Conservation (phyloP, 129 eudicot species). For the Apium graveolens region DNA sequence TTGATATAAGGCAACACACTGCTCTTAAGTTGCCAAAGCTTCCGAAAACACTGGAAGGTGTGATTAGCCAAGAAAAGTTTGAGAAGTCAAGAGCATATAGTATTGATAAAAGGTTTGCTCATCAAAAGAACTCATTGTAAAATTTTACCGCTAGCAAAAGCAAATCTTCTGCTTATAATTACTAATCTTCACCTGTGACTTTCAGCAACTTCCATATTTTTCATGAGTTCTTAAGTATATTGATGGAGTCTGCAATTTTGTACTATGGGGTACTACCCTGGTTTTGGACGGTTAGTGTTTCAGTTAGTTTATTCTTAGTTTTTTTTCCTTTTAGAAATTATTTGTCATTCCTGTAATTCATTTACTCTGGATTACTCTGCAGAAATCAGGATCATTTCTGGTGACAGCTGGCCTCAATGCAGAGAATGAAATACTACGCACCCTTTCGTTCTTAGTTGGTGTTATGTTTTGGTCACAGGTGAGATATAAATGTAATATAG, state of each 20-base stretch:
- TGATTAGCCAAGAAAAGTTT: slow-evolving; percentile 86
- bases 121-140: not conserved
- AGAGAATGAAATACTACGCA: slow-evolving; percentile 79
- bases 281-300: slow-evolving; percentile 81
- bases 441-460: slow-evolving; percentile 89
- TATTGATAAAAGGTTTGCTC: slow-evolving; percentile 76
- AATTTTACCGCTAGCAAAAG: slow-evolving; percentile 2
- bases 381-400: slow-evolving; percentile 72
- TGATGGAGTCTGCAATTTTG: slow-evolving; percentile 47
- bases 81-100: slow-evolving; percentile 94
- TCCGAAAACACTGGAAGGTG: slow-evolving; percentile 78
- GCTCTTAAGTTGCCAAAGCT: slow-evolving; percentile 78
- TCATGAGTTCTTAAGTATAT: slow-evolving; percentile 71
- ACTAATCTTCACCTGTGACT: not conserved
- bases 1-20: slow-evolving; percentile 86
- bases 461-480: slow-evolving; percentile 98
- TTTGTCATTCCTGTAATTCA: not conserved
- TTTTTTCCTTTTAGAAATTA: not conserved
- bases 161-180: not conserved
- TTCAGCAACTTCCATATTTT: slow-evolving; percentile 84
- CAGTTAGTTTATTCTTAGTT: not conserved
- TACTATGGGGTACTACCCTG: slow-evolving; percentile 72
- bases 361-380: slow-evolving; percentile 9
- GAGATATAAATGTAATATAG: not conserved
- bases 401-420: slow-evolving; percentile 54